phyloP scores from a whole-genome alignment of 176 grass and related monocot genomes.

The Cenchrus americanus region DNA sequence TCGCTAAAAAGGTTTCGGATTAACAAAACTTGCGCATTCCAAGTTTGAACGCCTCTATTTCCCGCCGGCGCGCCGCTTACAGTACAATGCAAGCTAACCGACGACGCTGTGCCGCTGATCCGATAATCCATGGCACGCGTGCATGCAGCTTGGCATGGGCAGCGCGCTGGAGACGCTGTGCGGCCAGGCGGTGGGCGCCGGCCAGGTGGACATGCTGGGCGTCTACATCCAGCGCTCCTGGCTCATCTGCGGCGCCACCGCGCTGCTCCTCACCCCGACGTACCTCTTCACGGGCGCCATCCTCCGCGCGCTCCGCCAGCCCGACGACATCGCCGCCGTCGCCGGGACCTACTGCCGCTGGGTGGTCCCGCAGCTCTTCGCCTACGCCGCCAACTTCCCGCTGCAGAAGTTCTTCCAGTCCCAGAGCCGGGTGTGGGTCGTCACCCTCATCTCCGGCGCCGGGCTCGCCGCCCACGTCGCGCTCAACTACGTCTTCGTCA shows the following conservation, averaged over 20 bases:
- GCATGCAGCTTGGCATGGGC: slow-evolving; percentile 66
- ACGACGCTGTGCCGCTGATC: neutral
- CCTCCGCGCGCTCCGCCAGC: slow-evolving; percentile 52
- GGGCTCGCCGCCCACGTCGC: slow-evolving; percentile 52
- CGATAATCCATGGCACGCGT: neutral
- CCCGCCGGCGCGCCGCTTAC: neutral
- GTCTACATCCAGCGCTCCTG: slow-evolving; percentile 69
- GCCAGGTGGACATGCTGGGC: slow-evolving; percentile 56
- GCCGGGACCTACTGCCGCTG: slow-evolving; percentile 50
- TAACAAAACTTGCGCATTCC: too few relatives aligned
- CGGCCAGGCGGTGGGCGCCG: slow-evolving; percentile 65
- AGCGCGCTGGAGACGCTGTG: slow-evolving; percentile 75
- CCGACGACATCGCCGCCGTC: slow-evolving; percentile 42
- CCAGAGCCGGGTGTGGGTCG: slow-evolving; percentile 69
- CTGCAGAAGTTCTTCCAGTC: slow-evolving; percentile 78
- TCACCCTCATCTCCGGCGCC: slow-evolving; percentile 58
- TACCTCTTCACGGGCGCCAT: slow-evolving; percentile 56
- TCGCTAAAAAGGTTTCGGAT: too few relatives aligned
- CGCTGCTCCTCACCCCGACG: slow-evolving; percentile 26
- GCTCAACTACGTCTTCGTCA: slow-evolving; percentile 65
- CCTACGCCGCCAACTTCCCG: slow-evolving; percentile 76
- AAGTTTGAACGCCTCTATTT: neutral
- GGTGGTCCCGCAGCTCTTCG: slow-evolving; percentile 57
- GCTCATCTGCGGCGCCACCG: slow-evolving; percentile 58
- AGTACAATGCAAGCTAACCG: too few relatives aligned